Base-by-base conservation (phyloP, 164 flowering plant genomes). In the Umbellularia californica region DNA sequence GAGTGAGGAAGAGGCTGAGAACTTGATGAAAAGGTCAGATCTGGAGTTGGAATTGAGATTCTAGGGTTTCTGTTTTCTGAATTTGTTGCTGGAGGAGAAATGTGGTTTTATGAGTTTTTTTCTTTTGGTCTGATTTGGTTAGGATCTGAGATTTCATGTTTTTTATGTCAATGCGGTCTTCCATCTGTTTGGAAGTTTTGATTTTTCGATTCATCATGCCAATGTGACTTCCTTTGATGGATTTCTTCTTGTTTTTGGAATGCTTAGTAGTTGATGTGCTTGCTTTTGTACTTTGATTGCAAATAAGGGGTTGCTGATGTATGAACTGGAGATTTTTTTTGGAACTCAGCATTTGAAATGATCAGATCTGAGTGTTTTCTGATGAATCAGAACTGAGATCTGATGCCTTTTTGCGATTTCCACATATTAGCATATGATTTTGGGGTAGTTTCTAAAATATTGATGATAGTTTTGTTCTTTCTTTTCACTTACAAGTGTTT, bases 1-100 rank as follows among this genome's bases (percentile, higher is more conserved):
- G 71, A 90, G 97, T 5, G 97, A 91, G 58, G 98, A 95, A 74
- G 98, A 95, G 79, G 88, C 82, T 11, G 93, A 92, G 79, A 85
- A 87, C 83, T 85, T 94, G 81, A 66, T 79, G 81, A 90, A 86
- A 78, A 83, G 97, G 98, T 95, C 75, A 89, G 95, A 87, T 90
- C 60, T 88, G 17, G 81, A 64, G 15, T 30, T 41, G 33, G 3
- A 33, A 62, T 68, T 50, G 58, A 55, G 58, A 55, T 51, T 4
- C 20, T 55, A 14, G 58, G 17, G 19, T 14, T 55, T 55, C 58
- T 4, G 58, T 14, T 55, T 55, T 11, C 17, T 55, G 3, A 55
- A 14, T 14, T 5, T 19, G 20, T 14, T 55, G 58, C 20, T 55
- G 20, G n/a, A 55, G 60, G 19, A 19, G 60, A 41, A 41, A 41